These are phyloP conservation scores for Moniliophthora roreri DNA, from an alignment of 1,284 basidiomycete genomes.

Conservation along the genomic window DNA sequence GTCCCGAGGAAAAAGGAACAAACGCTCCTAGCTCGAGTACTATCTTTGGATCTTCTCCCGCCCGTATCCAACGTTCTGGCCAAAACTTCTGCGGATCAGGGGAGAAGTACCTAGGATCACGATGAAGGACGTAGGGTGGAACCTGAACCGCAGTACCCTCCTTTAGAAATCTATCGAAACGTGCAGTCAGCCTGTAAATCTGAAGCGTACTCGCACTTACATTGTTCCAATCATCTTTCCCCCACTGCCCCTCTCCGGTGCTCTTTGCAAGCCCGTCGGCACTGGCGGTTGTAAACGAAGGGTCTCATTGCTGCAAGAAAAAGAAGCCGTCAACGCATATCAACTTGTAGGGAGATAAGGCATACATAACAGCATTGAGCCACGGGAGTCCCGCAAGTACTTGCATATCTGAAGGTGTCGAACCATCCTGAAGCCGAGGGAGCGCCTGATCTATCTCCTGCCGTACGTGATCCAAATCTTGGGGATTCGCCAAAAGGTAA, in stretches of 20 bases:
- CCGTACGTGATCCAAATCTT: background rate
- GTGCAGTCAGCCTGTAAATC: background rate
- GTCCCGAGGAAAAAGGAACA: conserved; percentile 33
- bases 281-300: conserved; percentile 10
- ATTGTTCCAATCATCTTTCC: conserved; percentile 8
- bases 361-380: conserved; percentile 6
- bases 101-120: conserved; percentile 9
- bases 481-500: conserved; percentile 19
- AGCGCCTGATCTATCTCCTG: background rate
- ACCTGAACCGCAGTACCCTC: conserved; percentile 8
- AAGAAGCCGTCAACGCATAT: background rate
- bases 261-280: conserved; percentile 3
- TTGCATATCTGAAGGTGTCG: background rate
- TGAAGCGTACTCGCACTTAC: conserved; percentile 2
- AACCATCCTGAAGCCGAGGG: background rate
- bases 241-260: conserved; percentile 3
- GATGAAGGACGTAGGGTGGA: conserved; percentile 8
- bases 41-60: conserved; percentile 6
- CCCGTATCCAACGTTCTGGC: conserved; percentile 9
- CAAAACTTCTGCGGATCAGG: conserved; percentile 9
- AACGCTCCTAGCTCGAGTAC: conserved; percentile 25
- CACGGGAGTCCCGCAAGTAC: background rate
- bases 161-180: conserved; percentile 3
- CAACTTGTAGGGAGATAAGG: background rate
- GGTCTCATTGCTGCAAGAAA: conserved; percentile 9